Evolutionary conservation across 306 rosid genomes (phyloP).

Genomic region (Gleditsia sinensis): DNA sequence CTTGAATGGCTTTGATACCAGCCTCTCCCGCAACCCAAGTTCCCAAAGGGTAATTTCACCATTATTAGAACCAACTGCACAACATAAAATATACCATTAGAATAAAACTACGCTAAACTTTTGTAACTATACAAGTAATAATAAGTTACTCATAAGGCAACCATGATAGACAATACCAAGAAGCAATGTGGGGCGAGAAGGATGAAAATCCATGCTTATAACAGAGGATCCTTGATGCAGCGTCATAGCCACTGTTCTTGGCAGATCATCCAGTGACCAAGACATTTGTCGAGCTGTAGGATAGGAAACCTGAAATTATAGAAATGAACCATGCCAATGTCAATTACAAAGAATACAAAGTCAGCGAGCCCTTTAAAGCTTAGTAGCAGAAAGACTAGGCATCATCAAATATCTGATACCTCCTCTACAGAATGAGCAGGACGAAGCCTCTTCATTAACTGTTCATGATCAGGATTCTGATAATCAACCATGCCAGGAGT

Average conservation of each 20-base stretch:
- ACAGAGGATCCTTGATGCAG: constrained; percentile 80
- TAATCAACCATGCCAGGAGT: constrained; percentile 70
- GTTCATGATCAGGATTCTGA: constrained; percentile 73
- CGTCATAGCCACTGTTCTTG: constrained; percentile 70
- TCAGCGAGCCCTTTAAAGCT: neutral
- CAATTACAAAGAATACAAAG: constrained; percentile 30
- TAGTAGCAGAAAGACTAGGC: constrained; percentile 5
- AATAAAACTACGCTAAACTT: constrained; percentile 1
- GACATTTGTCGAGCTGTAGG: constrained; percentile 66
- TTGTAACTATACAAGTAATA: neutral
- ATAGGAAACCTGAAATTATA: constrained; percentile 65
- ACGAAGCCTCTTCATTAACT: constrained; percentile 68
- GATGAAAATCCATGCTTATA: constrained; percentile 94
- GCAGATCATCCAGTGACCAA: constrained; percentile 83
- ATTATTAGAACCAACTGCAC: constrained; percentile 73
- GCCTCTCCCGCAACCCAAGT: constrained; percentile 64
- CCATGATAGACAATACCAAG: constrained; percentile 58
- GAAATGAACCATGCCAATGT: constrained; percentile 23
- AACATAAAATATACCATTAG: constrained; percentile 28
- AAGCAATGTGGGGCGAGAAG: constrained; percentile 68
- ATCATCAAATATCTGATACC: constrained; percentile 46
- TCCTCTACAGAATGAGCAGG: constrained; percentile 71
- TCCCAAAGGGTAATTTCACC: constrained; percentile 90
- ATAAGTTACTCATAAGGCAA: constrained; percentile 16
- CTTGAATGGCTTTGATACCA: constrained; percentile 80